phyloP scores from a whole-genome alignment of 805 yeast species.

The Cyberlindnera saturnus region DNA sequence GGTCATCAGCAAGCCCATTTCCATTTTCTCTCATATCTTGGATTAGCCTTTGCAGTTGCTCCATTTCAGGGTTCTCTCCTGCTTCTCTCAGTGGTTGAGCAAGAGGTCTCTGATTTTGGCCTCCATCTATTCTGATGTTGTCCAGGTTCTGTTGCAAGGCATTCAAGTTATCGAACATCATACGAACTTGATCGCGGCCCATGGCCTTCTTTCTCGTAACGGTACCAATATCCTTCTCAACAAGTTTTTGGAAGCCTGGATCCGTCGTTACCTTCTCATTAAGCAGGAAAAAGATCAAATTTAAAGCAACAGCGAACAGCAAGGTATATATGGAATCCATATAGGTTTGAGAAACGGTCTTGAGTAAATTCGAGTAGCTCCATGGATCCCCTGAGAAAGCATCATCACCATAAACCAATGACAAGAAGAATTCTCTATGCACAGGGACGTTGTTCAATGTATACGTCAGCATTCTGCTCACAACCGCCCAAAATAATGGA shows the following conservation, averaged over 20 bases:
- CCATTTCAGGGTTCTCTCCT: background rate
- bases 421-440: conserved; percentile 20
- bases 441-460: conserved; percentile 50
- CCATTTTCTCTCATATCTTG: background rate
- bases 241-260: conserved; percentile 56
- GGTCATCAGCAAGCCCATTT: no score
- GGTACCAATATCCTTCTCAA: conserved; percentile 51
- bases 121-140: no score
- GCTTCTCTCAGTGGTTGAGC: no score
- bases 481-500: conserved; percentile 53
- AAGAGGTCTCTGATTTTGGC: no score
- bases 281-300: conserved; percentile 44
- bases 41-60: background rate
- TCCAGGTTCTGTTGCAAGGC: no score
- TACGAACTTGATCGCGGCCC: no score
- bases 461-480: conserved; percentile 50
- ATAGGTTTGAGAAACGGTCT: conserved; percentile 9
- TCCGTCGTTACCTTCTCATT: conserved; percentile 72
- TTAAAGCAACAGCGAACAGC: conserved; percentile 33
- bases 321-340: conserved; percentile 30
- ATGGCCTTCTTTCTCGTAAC: background rate
- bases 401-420: conserved; percentile 23
- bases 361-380: conserved; percentile 3
- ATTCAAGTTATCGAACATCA: no score
- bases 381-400: conserved; percentile 15